Conservation (phyloP, 2,329 filamentous ascomycete species). For the Penicillium sp. region DNA sequence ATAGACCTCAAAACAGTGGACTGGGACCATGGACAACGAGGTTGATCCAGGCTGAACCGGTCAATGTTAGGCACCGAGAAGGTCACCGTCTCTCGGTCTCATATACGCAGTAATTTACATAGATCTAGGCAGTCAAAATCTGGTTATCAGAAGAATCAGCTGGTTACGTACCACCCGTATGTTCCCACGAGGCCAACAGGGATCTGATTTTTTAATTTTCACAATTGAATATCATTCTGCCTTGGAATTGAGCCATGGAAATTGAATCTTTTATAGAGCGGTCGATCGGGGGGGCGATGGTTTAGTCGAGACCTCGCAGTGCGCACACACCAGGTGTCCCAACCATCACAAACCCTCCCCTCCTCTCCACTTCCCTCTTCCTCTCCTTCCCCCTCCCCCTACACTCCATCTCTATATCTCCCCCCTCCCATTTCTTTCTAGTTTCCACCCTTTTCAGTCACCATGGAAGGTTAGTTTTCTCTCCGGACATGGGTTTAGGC, state of each 20-base stretch:
- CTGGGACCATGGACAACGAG: too few species aligned
- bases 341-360: conserved; percentile 27
- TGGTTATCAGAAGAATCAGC: too few species aligned
- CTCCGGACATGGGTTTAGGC: conserved; percentile 17
- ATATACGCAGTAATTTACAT: too few species aligned
- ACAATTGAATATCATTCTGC: conserved; percentile 3
- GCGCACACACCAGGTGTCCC: conserved; percentile 21
- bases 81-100: too few species aligned
- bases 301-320: conserved; percentile 11
- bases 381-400: conserved; percentile 14
- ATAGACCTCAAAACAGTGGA: too few species aligned
- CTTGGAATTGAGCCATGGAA: conserved; percentile 6
- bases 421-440: conserved; percentile 30
- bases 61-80: too few species aligned
- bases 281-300: conserved; percentile 8
- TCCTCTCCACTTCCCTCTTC: conserved; percentile 21
- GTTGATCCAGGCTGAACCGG: too few species aligned
- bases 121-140: too few species aligned
- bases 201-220: too few species aligned
- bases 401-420: conserved; percentile 18
- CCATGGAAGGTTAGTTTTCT: conserved; percentile 59
- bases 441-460: conserved; percentile 27
- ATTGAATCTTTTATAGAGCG: conserved; percentile 1
- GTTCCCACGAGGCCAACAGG: too few species aligned
- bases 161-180: too few species aligned